Evolutionary conservation across 139 green algal genomes (phyloP), one percentile per base, ranked within the genome.

Genomic region (Auxenochlorella pyrenoidosa): DNA sequence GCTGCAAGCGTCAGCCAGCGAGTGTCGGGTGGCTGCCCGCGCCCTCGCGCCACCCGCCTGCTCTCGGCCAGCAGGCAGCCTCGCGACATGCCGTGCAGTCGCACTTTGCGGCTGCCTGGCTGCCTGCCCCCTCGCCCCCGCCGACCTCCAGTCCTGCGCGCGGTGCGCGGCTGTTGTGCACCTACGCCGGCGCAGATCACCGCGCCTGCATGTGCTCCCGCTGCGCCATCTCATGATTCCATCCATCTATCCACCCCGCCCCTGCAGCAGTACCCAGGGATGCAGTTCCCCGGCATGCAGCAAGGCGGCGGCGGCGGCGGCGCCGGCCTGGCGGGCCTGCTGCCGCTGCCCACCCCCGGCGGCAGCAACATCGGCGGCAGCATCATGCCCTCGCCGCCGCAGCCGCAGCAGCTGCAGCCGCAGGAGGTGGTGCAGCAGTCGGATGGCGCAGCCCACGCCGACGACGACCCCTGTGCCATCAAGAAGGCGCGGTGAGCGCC

Each of bases 351-450:
- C 12, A 59, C 43, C 40, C 40, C 73, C 30, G 75, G 75, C 75
- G 75, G 43, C 70, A 76, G 70, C 70, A 76, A 44, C 70, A 44
- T 76, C 18, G 70, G 70, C 70, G 70, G 70, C 34, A 44, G 70
- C 28, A 16, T 51, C 43, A 47, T 81, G 75, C 75, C 75, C 30
- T 81, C 75, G 75, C 43, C 75, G 0, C 28, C 28, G 43, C 75
- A 81, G 43, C 40, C 21, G 19, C 34, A 47, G 71, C 71, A 41
- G 12, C 47, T 34, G 26, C 30, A 40, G 32, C 66, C 30, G 0
- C 73, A 79, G 54, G 79, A 84, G 79, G 80, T 77, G 28, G 80
- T 85, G 40, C 40, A 85, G 40, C 80, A 85, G 63, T 77, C 63
- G 6, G 80, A 85, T 44, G 80, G 80, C 5, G 41, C 16, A 15